Percentiles rank a stretch among this genome's conserved stretches.
phyloP scores from a whole-genome alignment of 345 rosid genomes.

The Hypericum perforatum region DNA sequence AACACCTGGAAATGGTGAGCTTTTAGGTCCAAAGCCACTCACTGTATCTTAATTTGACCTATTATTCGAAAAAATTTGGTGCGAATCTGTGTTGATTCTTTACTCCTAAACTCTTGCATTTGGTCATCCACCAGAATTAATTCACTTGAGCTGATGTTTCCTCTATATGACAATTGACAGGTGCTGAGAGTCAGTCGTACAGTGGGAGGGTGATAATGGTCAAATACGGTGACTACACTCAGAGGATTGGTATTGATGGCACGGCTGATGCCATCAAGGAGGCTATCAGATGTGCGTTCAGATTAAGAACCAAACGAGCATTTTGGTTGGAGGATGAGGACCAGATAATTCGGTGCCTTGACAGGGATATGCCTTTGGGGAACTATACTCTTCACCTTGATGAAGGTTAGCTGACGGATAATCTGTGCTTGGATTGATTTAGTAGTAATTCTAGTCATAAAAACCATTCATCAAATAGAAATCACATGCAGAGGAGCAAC shows the following conservation, averaged over 20 bases:
- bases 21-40: slow-evolving; percentile 9
- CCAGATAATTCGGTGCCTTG: slow-evolving; percentile 70
- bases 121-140: too few species aligned
- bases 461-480: too few species aligned
- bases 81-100: too few species aligned
- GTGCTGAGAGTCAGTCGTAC: slow-evolving; percentile 58
- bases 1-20: slow-evolving; percentile 73
- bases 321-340: slow-evolving; percentile 99
- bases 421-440: too few species aligned
- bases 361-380: slow-evolving; percentile 93
- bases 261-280: slow-evolving; percentile 80
- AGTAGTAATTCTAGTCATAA: too few species aligned
- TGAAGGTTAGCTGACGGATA: slow-evolving; percentile 41
- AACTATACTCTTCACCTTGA: slow-evolving; percentile 78
- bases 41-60: too few species aligned
- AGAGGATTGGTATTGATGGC: slow-evolving; percentile 90
- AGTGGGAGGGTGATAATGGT: slow-evolving; percentile 89
- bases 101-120: too few species aligned
- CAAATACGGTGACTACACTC: slow-evolving; percentile 78
- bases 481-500: too few species aligned
- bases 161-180: slow-evolving; percentile 21
- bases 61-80: too few species aligned
- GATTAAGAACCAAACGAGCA: slow-evolving; percentile 79
- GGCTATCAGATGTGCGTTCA: slow-evolving; percentile 72
- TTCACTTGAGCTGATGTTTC: not conserved